Percentiles rank a stretch among this genome's conserved stretches.
Conservation (phyloP, 2,329 filamentous ascomycete genomes). For the Colletotrichum sp. region DNA sequence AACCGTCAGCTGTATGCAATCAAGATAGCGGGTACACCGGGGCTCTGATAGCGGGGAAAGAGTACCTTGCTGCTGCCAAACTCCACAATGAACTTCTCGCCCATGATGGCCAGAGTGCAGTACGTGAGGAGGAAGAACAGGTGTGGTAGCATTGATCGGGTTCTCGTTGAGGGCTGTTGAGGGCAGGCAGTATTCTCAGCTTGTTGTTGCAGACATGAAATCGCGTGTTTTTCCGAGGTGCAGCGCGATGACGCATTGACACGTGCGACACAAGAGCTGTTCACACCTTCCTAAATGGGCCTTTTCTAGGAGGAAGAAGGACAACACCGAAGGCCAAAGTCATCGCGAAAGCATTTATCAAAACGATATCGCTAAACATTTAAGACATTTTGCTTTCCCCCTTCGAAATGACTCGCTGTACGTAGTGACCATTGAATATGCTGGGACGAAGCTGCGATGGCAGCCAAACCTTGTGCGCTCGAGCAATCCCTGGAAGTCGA, state of each 20-base stretch:
- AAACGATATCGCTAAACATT: rapidly evolving
- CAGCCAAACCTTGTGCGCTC: not conserved
- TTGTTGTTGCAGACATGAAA: not conserved
- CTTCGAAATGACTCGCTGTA: not conserved
- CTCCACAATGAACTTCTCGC: slow-evolving; percentile 18
- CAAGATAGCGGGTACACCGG: not conserved
- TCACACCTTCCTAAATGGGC: not conserved
- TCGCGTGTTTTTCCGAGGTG: not conserved
- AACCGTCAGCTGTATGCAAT: not conserved
- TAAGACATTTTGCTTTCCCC: rapidly evolving
- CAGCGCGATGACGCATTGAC: not conserved
- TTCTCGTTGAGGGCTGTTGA: rapidly evolving
- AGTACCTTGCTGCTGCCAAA: slow-evolving; percentile 12
- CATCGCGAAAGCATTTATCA: not conserved
- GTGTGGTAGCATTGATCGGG: not conserved
- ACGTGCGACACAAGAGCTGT: not conserved
- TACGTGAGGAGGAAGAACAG: not conserved
- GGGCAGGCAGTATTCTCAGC: not conserved
- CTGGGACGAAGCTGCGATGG: not conserved
- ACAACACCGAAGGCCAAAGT: not conserved
- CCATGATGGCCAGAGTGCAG: not conserved
- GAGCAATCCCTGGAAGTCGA: not conserved
- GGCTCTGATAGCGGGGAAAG: not conserved
- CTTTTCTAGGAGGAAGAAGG: not conserved
- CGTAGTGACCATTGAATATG: not conserved